Percentiles rank a stretch among this genome's conserved stretches.
Conservation (phyloP, 192 early-diverging fungal genomes). For the Piromyces finnis region DNA sequence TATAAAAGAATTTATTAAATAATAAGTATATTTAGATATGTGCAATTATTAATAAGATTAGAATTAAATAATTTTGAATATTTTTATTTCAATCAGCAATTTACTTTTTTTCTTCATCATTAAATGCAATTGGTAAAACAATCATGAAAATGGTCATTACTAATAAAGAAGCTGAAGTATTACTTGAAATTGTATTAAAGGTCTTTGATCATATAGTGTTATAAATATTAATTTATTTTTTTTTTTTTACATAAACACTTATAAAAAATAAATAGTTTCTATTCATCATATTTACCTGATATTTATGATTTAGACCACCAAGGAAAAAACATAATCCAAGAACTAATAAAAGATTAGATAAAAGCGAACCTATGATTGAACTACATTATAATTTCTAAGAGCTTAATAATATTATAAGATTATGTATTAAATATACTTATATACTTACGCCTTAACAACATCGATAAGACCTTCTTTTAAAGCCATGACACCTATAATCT, state of each 20-base stretch:
- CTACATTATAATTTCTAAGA: not conserved
- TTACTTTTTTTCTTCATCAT: not conserved
- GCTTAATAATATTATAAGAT: too few relatives aligned
- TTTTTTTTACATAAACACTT: too few relatives aligned
- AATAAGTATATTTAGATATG: too few relatives aligned
- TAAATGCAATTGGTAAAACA: constrained; percentile 44
- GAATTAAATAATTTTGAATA: too few relatives aligned
- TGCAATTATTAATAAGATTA: too few relatives aligned
- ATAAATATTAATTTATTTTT: constrained; percentile 4
- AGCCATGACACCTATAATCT: constrained; percentile 65
- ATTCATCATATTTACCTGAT: constrained; percentile 38
- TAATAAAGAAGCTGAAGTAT: constrained; percentile 52
- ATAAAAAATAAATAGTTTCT: too few relatives aligned
- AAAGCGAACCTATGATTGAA: constrained; percentile 67
- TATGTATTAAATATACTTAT: too few relatives aligned
- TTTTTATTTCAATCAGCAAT: not conserved
- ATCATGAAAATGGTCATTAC: constrained; percentile 46
- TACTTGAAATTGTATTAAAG: constrained; percentile 49
- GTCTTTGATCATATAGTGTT: constrained; percentile 3
- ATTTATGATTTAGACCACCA: constrained; percentile 59
- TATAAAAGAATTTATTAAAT: too few relatives aligned
- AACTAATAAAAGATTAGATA: constrained; percentile 71
- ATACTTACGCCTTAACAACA: constrained; percentile 63
- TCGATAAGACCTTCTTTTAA: constrained; percentile 53
- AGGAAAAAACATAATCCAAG: constrained; percentile 71